Evolutionary conservation across 1,284 basidiomycete species (phyloP), one percentile per base, ranked within the genome.

Genomic region (Ustilago tritici): DNA sequence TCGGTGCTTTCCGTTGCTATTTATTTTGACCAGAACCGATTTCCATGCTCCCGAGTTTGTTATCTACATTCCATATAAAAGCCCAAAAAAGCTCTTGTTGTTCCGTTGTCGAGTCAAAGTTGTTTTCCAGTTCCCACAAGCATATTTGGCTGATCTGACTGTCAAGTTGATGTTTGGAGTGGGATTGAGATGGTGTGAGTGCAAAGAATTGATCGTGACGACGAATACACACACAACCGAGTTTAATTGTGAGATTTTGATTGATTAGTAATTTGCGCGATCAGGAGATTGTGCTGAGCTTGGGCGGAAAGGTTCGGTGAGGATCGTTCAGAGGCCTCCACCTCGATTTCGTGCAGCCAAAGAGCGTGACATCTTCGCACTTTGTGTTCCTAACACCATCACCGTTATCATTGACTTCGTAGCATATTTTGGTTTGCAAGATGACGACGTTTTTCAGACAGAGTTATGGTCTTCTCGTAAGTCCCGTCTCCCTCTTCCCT

Each of bases 11-110:
- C 43, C 28, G 43, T 47, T 56, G 43, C 31, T 36, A n/a, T 46
- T n/a, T 41, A 28, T 40, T 31, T 62, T 69, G 68, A 70, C 62
- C 68, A 70, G 59, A 65, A 57, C 56, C 50, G 55, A 55, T 46
- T 40, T 23, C 3, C 35, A 70, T 71, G 69, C 69, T 71, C 69
- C 23, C 63, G 55, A 71, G 35, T 56, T 23, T 56, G 50, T 28
- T 34, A 10, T 50, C 28, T 55, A 35, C 32, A 46, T 28, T 14
- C 28, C 28, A 11, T n/a, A 53, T 32, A 58, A 53, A 41, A 40
- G 5, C 4, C 23, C 36, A 62, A 59, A 71, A 70, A 58, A 50
- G 31, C 31, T 28, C 15, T 61, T 61, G 61, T 62, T 60, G 56
- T 53, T 57, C 28, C 52, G 9, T 41, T 49, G 49, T 47, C 34